phyloP scores from a whole-genome alignment of 768 basidiomycete genomes.

The Candolleomyces aberdarensis region DNA sequence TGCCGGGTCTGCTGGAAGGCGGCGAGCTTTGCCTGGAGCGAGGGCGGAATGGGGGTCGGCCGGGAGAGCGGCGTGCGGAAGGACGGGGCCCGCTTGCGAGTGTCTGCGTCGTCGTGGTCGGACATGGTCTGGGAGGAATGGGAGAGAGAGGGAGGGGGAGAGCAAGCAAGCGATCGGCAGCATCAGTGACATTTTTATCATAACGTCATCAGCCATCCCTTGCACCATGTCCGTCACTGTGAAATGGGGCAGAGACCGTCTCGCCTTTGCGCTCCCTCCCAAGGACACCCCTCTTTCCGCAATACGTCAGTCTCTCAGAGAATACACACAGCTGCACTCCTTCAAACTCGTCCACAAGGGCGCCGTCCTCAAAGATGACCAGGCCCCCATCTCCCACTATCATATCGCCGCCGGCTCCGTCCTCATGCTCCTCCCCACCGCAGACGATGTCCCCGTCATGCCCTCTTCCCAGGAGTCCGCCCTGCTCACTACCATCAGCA shows the following conservation, averaged over 20 bases:
- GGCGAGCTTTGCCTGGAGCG: constrained; percentile 91
- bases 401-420: constrained; percentile 52
- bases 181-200: constrained; percentile 1
- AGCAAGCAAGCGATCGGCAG: neutral
- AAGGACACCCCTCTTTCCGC: constrained; percentile 54
- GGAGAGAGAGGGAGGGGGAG: neutral
- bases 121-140: neutral
- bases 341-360: constrained; percentile 92
- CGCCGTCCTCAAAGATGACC: constrained; percentile 86
- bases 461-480: constrained; percentile 44
- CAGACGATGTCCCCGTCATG: constrained; percentile 32
- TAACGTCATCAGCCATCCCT: constrained; percentile 1
- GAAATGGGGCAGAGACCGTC: constrained; percentile 44
- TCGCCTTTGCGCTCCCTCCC: constrained; percentile 51
- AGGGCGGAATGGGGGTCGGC: constrained; percentile 77
- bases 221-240: constrained; percentile 39
- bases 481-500: constrained; percentile 50
- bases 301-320: constrained; percentile 61
- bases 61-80: neutral
- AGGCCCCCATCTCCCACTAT: constrained; percentile 37
- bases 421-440: constrained; percentile 68
- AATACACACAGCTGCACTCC: constrained; percentile 72
- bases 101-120: constrained; percentile 4
- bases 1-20: constrained; percentile 31
- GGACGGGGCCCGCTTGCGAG: constrained; percentile 19